Conservation (phyloP, 805 yeast genomes). For the Saccharomyces paradoxus region DNA sequence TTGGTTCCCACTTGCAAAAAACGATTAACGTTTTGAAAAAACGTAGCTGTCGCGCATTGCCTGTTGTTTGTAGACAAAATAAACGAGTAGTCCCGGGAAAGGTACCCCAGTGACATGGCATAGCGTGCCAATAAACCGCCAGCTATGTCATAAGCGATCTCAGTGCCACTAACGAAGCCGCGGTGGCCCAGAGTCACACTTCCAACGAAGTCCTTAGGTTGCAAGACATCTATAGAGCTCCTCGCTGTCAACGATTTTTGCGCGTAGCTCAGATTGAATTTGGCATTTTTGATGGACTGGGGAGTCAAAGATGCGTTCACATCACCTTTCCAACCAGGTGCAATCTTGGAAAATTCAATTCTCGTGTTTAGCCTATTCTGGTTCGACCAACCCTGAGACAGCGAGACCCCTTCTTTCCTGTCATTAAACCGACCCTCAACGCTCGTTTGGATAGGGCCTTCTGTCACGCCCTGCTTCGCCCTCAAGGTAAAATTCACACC, state of each 20-base stretch:
- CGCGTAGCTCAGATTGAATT: conserved; percentile 80
- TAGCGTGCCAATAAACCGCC: conserved; percentile 89
- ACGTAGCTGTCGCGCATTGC: conserved; percentile 85
- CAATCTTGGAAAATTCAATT: conserved; percentile 75
- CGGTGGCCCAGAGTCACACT: conserved; percentile 92
- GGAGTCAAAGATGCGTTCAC: conserved; percentile 83
- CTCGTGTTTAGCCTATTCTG: conserved; percentile 87
- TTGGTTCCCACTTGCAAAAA: conserved; percentile 94
- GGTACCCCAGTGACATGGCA: conserved; percentile 90
- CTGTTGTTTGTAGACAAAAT: conserved; percentile 68
- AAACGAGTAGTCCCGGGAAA: conserved; percentile 77
- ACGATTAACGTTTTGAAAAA: conserved; percentile 92
- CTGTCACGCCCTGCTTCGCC: conserved; percentile 76
- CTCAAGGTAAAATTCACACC: conserved; percentile 92
- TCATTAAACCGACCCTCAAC: conserved; percentile 89
- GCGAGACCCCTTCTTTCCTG: conserved; percentile 82
- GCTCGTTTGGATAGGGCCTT: conserved; percentile 76
- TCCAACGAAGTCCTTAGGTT: conserved; percentile 93
- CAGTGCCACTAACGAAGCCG: conserved; percentile 94
- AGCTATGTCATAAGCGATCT: conserved; percentile 91
- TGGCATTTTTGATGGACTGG: conserved; percentile 76
- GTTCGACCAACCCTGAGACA: conserved; percentile 97
- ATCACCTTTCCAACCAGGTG: conserved; percentile 93
- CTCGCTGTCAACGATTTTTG: conserved; percentile 92
- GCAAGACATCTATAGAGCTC: conserved; percentile 88